Percentiles rank a stretch among this genome's conserved stretches.
These are phyloP conservation scores for Apostasia shenzhenica DNA, from an alignment of 106 monocot species.

Conservation along the genomic window DNA sequence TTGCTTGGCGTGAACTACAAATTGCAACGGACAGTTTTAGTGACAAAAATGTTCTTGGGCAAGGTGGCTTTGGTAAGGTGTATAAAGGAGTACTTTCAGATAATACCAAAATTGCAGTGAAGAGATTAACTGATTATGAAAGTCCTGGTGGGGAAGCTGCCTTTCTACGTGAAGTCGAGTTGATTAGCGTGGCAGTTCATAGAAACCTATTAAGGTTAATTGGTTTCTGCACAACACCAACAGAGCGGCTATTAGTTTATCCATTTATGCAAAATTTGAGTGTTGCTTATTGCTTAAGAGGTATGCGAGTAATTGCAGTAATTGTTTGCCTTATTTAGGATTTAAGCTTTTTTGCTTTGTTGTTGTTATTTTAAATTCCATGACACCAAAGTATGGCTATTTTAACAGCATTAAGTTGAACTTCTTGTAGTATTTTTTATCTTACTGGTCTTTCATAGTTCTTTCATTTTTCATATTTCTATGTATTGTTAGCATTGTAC, in stretches of 20 bases:
- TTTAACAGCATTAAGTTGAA: no score
- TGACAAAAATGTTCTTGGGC: conserved; percentile 54
- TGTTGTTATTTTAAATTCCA: no score
- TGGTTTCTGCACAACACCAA: conserved; percentile 47
- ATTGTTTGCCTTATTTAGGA: no score
- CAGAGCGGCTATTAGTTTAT: conserved; percentile 51
- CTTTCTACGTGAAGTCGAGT: conserved; percentile 55
- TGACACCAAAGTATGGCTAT: no score
- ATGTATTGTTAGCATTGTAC: no score
- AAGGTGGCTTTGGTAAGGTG: conserved; percentile 62
- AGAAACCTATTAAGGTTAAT: conserved; percentile 49
- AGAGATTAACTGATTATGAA: conserved; percentile 38
- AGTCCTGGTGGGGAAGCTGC: conserved; percentile 48
- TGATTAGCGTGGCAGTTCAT: conserved; percentile 63
- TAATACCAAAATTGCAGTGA: conserved; percentile 44
- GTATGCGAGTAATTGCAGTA: conserved; percentile 6
- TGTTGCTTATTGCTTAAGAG: conserved; percentile 56
- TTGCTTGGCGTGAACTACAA: conserved; percentile 47
- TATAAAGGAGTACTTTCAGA: conserved; percentile 48
- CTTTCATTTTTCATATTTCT: no score
- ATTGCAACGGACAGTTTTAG: conserved; percentile 52
- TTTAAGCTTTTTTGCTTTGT: no score
- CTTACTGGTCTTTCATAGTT: no score
- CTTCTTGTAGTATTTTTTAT: no score
- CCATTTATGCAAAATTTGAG: conserved; percentile 61